Evolutionary conservation across 2,329 filamentous ascomycete species (phyloP).

Genomic region (Tolypocladium nubicola): DNA sequence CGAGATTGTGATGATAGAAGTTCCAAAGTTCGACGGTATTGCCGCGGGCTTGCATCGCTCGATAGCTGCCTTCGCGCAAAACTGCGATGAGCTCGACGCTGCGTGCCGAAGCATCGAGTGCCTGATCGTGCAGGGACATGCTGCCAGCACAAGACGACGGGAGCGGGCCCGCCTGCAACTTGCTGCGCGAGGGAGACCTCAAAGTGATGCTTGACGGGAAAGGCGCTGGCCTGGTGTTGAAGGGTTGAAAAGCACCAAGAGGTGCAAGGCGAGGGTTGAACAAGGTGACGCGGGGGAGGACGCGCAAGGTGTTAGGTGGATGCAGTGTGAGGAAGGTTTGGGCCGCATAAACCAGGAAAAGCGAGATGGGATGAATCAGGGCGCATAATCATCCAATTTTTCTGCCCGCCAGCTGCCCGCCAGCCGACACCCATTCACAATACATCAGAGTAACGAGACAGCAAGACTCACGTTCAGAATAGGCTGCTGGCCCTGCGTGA

Average conservation of each 20-base stretch:
- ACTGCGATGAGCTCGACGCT: neutral
- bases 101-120: neutral
- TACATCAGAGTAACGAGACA: conserved; percentile 2
- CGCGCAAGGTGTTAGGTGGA: neutral
- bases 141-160: neutral
- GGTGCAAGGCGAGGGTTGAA: neutral
- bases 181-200: neutral
- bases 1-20: conserved; percentile 12
- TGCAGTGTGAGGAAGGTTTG: neutral
- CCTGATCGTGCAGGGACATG: neutral
- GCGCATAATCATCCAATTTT: neutral
- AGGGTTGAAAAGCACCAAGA: neutral
- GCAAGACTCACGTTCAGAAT: conserved; percentile 39
- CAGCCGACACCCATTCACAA: neutral
- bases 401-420: neutral
- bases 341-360: neutral
- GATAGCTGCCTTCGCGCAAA: neutral
- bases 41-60: neutral
- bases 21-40: conserved; percentile 9
- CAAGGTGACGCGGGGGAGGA: neutral
- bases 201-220: neutral
- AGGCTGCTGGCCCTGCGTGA: conserved; percentile 31
- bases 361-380: neutral
- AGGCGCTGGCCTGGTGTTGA: neutral
- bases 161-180: neutral